Evolutionary conservation across 2,329 filamentous ascomycete species (phyloP).

Genomic region (Escovopsis sp.): DNA sequence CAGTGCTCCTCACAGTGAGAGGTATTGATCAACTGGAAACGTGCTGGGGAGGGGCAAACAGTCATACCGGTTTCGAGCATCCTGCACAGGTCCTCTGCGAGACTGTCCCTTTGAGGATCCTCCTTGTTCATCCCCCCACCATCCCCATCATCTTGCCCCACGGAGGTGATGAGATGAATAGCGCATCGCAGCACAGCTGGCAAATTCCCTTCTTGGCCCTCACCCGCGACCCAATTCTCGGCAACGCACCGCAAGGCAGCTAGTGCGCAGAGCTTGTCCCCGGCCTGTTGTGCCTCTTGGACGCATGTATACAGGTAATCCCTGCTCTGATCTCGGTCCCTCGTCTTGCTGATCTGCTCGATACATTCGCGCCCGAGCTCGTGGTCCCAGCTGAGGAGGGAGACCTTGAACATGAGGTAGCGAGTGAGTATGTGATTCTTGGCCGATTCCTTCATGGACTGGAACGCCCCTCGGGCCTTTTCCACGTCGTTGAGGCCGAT

Average conservation of each 20-base stretch:
- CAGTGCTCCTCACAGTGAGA: conserved; percentile 1
- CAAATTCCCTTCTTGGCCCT: conserved; percentile 14
- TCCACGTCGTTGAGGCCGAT: conserved; percentile 29
- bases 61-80: conserved; percentile 30
- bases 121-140: conserved; percentile 2
- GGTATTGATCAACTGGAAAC: neutral
- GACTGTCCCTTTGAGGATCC: neutral
- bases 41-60: too few species aligned
- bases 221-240: conserved; percentile 12
- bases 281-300: conserved; percentile 54
- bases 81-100: conserved; percentile 37
- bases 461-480: conserved; percentile 26
- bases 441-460: conserved; percentile 41
- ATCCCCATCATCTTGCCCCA: conserved; percentile 19
- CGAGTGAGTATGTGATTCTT: conserved; percentile 50
- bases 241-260: conserved; percentile 21
- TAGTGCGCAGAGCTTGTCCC: conserved; percentile 43
- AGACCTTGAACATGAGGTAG: conserved; percentile 63
- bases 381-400: conserved; percentile 43
- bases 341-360: conserved; percentile 38
- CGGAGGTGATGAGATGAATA: conserved; percentile 33
- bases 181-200: conserved; percentile 32
- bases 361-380: conserved; percentile 51
- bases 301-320: conserved; percentile 68
- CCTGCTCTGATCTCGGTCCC: conserved; percentile 24